A percentile compares a stretch with the other conserved stretches of the same genome.
Evolutionary conservation across 371 early-diverging fungal species (phyloP).

Genomic region (Nematocida ironsii): DNA sequence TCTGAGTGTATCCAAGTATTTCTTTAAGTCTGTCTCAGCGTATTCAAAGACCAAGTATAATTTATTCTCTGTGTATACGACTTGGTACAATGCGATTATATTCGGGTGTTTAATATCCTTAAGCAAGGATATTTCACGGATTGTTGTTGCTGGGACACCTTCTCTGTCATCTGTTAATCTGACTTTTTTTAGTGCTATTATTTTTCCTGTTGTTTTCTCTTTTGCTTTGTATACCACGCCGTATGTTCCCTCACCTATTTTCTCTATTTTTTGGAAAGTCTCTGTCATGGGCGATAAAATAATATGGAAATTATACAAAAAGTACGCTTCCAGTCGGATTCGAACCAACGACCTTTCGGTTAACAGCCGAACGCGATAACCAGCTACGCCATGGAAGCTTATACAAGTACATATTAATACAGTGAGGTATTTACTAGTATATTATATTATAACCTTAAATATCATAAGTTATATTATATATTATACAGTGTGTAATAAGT

Average conservation of each 20-base stretch:
- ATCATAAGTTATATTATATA: no score
- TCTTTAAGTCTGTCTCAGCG: slow-evolving; percentile 95
- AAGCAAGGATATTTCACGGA: slow-evolving; percentile 87
- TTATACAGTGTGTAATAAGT: no score
- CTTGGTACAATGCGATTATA: slow-evolving; percentile 85
- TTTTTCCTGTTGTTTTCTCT: slow-evolving; percentile 77
- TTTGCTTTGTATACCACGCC: slow-evolving; percentile 98
- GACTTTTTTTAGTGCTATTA: slow-evolving; percentile 95
- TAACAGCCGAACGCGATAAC: slow-evolving; percentile 77
- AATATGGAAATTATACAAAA: slow-evolving; percentile 44
- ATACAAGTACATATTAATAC: background rate
- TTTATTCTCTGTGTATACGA: slow-evolving; percentile 91
- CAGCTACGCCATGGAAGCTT: slow-evolving; percentile 74
- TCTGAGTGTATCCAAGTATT: slow-evolving; percentile 78
- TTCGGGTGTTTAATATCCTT: slow-evolving; percentile 84
- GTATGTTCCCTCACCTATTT: slow-evolving; percentile 96
- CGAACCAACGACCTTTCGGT: slow-evolving; percentile 75
- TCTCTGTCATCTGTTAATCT: slow-evolving; percentile 86
- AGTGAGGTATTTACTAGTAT: background rate
- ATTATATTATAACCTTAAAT: no score
- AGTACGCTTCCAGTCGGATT: slow-evolving; percentile 73
- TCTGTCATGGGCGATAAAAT: slow-evolving; percentile 55
- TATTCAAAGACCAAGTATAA: slow-evolving; percentile 95
- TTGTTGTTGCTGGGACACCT: slow-evolving; percentile 90
- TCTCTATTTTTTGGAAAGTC: slow-evolving; percentile 77